Percentiles rank a stretch among this genome's conserved stretches.
These are phyloP conservation scores for Globisporangium cystogenes DNA, from an alignment of 352 stramenopile species.

Conservation along the genomic window DNA sequence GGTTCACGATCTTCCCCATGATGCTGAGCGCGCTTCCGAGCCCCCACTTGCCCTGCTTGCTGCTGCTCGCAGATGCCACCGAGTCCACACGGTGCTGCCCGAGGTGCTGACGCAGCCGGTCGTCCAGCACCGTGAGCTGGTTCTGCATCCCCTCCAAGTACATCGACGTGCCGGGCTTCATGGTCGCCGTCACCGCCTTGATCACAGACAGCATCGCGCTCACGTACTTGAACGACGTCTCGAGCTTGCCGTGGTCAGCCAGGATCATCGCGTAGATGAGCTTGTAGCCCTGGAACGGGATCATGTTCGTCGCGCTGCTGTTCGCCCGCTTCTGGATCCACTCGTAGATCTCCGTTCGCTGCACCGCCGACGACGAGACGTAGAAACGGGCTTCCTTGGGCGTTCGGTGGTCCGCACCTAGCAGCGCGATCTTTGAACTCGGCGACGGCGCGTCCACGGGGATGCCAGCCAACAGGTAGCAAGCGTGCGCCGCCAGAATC, in stretches of 20 bases:
- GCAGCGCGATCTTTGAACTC: conserved; percentile 70
- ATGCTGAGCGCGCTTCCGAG: conserved; percentile 77
- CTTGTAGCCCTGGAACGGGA: conserved; percentile 88
- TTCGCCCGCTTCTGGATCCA: conserved; percentile 70
- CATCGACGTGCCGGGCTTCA: conserved; percentile 80
- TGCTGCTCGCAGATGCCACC: conserved; percentile 37
- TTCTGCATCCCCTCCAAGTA: conserved; percentile 88
- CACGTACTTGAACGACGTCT: conserved; percentile 85
- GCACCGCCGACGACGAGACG: conserved; percentile 66
- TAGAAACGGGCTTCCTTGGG: conserved; percentile 77
- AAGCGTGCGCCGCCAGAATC: conserved; percentile 72
- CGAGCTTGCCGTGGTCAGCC: conserved; percentile 76
- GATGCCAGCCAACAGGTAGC: conserved; percentile 72
- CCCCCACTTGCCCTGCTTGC: conserved; percentile 71
- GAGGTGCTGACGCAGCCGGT: conserved; percentile 80
- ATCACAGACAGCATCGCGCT: conserved; percentile 81
- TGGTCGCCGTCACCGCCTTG: conserved; percentile 61
- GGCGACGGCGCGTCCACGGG: conserved; percentile 72
- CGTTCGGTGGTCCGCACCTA: conserved; percentile 70
- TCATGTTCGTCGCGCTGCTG: conserved; percentile 47
- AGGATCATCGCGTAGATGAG: conserved; percentile 86
- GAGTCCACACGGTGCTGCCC: conserved; percentile 70
- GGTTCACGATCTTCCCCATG: conserved; percentile 86
- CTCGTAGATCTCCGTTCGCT: conserved; percentile 85
- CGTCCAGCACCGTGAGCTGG: conserved; percentile 80